Base-by-base conservation (phyloP, 805 yeast genomes). In the Nakazawaea molendinolei region DNA sequence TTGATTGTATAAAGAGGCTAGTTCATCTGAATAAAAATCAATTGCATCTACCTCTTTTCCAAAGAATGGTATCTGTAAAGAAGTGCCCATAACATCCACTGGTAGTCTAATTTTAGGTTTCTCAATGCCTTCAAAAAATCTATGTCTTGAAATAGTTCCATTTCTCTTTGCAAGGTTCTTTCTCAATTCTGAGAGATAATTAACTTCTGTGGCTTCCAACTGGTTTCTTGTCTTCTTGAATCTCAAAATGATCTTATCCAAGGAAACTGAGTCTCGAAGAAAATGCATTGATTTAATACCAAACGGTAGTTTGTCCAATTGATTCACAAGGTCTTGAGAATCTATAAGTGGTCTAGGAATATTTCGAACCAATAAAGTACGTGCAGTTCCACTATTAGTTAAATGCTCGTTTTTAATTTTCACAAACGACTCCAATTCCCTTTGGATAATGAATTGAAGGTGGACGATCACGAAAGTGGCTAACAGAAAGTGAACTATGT, bases 401-500 rank as follows among this genome's bases (percentile, higher is more conserved):
- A 74, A 47, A 39, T n/a, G n/a, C n/a, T n/a, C n/a, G n/a, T n/a
- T n/a, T n/a, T n/a, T n/a, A n/a, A n/a, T n/a, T n/a, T n/a, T n/a
- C 19, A 72, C 67, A 44, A 69, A 71, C 33, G 61, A 55, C 6
- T 61, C 60, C 31, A 86, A 56, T 49, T 87, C 95, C 28, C 61
- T 55, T 1, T 70, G 46, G 7, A 86, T 50, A 17, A 80, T 47
- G 36, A 63, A 55, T 45, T 84, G 83, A 41, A 82, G 74, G 57
- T 73, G 62, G 0, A 62, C 46, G 3, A 85, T 65, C 1, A 78
- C 71, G 2, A 75, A 45, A 0, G 79, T 38, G 3, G 83, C 66
- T 56, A 81, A 59, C 0, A 75, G 51, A 35, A 86, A 70, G 55
- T 86, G 95, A 16, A 76, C 72, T 40, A 76, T 62, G 41, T 80